Evolutionary conservation across 306 rosid genomes (phyloP).

Genomic region (Senna tora): DNA sequence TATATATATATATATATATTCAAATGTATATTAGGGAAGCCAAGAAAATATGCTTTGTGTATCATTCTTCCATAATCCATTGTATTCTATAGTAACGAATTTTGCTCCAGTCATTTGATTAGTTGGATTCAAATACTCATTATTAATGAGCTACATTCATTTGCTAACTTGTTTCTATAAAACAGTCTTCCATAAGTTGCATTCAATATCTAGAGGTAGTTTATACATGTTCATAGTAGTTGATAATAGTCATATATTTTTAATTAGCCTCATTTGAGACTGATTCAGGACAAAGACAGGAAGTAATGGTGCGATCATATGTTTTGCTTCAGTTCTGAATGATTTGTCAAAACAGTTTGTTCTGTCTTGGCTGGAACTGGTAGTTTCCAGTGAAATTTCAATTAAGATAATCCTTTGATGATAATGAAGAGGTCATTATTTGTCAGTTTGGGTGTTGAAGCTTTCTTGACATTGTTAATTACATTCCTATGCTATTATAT

Average conservation of each 20-base stretch:
- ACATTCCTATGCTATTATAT: constrained; percentile 1
- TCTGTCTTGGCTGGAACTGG: neutral
- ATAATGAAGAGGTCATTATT: neutral
- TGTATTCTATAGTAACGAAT: neutral
- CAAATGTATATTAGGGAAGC: neutral
- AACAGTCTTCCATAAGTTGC: neutral
- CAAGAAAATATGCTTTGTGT: neutral
- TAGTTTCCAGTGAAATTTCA: neutral
- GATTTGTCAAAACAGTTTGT: neutral
- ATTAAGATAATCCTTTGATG: neutral
- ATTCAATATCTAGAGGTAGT: neutral
- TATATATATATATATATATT: too few species aligned
- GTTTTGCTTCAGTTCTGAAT: neutral
- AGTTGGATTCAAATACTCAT: neutral
- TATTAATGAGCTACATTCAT: neutral
- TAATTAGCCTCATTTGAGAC: neutral
- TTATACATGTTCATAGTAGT: neutral
- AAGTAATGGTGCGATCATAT: neutral
- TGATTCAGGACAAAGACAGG: neutral
- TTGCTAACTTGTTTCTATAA: neutral
- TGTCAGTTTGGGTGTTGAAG: neutral
- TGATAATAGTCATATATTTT: neutral
- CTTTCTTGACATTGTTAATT: constrained; percentile 6
- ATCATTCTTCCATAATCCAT: neutral
- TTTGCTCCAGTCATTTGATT: neutral